A percentile compares a stretch with the other conserved stretches of the same genome.
phyloP scores from a whole-genome alignment of 2,329 filamentous ascomycete species.

The Rhytidhysteron rufulum region DNA sequence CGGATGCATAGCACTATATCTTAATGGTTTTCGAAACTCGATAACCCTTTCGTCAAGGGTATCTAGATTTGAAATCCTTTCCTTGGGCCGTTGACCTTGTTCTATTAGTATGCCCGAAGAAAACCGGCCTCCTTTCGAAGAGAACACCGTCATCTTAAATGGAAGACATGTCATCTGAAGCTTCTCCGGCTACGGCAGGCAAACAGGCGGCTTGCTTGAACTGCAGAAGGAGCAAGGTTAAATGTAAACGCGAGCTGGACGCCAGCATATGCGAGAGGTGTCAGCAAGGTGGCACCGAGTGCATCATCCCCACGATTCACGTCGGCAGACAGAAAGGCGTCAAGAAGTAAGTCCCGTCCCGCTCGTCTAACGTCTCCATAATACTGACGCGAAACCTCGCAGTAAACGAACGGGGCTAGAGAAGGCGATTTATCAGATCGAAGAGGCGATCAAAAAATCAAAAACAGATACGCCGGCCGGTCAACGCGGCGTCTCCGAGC shows the following conservation, averaged over 20 bases:
- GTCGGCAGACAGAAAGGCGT: conserved; percentile 71
- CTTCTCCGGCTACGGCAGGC: conserved; percentile 14
- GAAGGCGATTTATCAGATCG: conserved; percentile 70
- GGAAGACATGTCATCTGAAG: no score
- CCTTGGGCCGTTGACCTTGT: no score
- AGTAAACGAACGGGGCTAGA: conserved; percentile 72
- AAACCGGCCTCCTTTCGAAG: no score
- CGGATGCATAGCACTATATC: no score
- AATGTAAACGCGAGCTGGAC: conserved; percentile 56
- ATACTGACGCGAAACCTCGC: conserved; percentile 9
- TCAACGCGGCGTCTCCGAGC: conserved; percentile 22
- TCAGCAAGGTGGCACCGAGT: conserved; percentile 55
- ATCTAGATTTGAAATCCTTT: no score
- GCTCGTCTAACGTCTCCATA: no score
- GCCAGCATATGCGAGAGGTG: conserved; percentile 59
- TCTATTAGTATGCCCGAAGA: no score
- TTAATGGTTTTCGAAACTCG: no score
- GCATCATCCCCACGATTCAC: conserved; percentile 64
- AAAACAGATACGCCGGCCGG: conserved; percentile 20
- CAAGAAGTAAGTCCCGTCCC: conserved; percentile 62
- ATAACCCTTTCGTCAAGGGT: no score
- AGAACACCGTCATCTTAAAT: no score
- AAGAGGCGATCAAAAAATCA: conserved; percentile 54
- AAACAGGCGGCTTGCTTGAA: conserved; percentile 57
- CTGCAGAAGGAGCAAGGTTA: conserved; percentile 65